phyloP scores from a whole-genome alignment of 164 flowering plant species.

The Nelumbo lutea region DNA sequence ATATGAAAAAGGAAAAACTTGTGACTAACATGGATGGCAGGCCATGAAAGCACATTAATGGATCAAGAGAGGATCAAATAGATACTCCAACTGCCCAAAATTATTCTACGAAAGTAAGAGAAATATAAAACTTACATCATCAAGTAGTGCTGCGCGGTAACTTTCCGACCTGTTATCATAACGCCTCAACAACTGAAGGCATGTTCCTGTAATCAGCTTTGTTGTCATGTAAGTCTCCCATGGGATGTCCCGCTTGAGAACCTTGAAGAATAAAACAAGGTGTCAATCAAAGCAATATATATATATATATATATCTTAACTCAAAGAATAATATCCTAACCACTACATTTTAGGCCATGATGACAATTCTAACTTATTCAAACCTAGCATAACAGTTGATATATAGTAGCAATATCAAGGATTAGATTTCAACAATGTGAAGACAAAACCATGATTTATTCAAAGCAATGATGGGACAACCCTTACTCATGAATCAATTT shows the following conservation, averaged over 20 bases:
- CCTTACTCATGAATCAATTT: background rate
- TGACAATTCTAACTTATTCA: background rate
- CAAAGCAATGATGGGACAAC: background rate
- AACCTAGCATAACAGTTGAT: background rate
- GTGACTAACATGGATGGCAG: background rate
- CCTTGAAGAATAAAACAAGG: conserved; percentile 37
- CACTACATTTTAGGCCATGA: background rate
- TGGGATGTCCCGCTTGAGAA: conserved; percentile 91
- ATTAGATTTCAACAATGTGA: background rate
- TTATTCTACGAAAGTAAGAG: conserved; percentile 1
- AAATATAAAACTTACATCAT: conserved; percentile 55
- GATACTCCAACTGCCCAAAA: background rate
- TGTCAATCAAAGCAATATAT: background rate
- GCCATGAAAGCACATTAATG: background rate
- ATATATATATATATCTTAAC: background rate
- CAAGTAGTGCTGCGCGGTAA: conserved; percentile 71
- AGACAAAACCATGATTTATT: background rate
- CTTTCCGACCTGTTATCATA: conserved; percentile 85
- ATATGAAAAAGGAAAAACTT: background rate
- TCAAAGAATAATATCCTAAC: background rate
- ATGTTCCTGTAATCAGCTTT: conserved; percentile 85
- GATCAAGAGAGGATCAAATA: background rate
- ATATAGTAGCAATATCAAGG: background rate
- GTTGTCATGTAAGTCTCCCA: conserved; percentile 99
- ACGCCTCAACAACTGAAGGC: conserved; percentile 88